phyloP scores from a whole-genome alignment of 2,329 filamentous ascomycete genomes.

The Sporothrix variecibatus region DNA sequence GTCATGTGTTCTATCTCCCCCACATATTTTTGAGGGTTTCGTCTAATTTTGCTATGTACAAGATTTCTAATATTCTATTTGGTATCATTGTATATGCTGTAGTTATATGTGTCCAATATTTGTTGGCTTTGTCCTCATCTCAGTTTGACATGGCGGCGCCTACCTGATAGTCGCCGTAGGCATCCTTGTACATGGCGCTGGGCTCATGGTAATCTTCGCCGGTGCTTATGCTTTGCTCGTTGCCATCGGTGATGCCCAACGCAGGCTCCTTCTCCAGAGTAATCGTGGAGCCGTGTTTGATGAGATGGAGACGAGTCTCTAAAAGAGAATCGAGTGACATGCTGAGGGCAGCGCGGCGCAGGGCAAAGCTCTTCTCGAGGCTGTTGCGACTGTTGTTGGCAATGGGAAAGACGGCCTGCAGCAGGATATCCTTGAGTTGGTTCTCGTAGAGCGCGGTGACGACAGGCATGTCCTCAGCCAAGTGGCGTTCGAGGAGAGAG shows the following conservation, averaged over 20 bases:
- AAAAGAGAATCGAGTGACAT: slow-evolving; percentile 23
- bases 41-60: neutral
- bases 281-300: neutral
- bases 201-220: neutral
- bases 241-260: neutral
- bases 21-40: neutral
- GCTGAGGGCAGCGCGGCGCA: neutral
- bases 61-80: slow-evolving; percentile 9
- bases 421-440: slow-evolving; percentile 23
- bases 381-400: neutral
- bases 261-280: neutral
- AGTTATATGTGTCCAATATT: neutral
- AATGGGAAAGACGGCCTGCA: slow-evolving; percentile 17
- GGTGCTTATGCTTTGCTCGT: neutral
- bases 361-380: neutral
- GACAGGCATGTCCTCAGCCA: slow-evolving; percentile 25
- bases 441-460: slow-evolving; percentile 24
- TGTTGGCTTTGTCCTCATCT: neutral
- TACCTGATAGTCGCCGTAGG: neutral
- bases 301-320: neutral
- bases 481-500: slow-evolving; percentile 23
- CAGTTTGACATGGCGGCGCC: neutral
- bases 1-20: neutral
- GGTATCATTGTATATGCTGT: slow-evolving; percentile 10
- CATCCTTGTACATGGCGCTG: neutral